A percentile compares a stretch with the other conserved stretches of the same genome.
Evolutionary conservation across 1,284 basidiomycete genomes (phyloP).

Genomic region (Boletus sp.): DNA sequence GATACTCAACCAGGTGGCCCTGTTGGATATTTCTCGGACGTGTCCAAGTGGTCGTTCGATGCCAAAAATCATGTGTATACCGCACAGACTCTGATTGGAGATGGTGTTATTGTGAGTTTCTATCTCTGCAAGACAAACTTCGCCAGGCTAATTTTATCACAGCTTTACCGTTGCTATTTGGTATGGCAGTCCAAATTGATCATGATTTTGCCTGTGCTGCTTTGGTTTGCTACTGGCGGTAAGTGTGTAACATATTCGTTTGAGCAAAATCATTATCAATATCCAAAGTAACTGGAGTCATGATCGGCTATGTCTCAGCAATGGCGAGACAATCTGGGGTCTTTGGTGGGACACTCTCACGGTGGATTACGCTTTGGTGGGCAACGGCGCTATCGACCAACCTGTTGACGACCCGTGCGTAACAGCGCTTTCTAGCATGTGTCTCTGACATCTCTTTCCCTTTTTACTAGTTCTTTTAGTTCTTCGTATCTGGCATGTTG

Average conservation of each 20-base stretch:
- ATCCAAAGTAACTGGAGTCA: constrained; percentile 26
- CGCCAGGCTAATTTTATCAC: neutral
- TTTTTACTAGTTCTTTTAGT: constrained; percentile 20
- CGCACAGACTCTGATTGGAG: constrained; percentile 40
- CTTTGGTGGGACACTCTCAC: constrained; percentile 16
- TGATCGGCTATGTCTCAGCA: neutral
- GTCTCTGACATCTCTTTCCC: neutral
- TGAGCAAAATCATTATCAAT: neutral
- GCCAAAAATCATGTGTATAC: constrained; percentile 2
- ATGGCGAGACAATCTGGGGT: constrained; percentile 1
- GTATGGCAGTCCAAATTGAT: constrained; percentile 27
- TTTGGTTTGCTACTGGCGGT: constrained; percentile 27
- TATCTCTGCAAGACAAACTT: neutral
- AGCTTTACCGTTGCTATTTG: constrained; percentile 33
- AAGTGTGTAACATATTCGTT: neutral
- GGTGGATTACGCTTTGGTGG: constrained; percentile 26
- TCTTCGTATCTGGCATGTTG: constrained; percentile 29
- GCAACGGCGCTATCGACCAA: constrained; percentile 23
- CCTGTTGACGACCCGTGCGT: constrained; percentile 26
- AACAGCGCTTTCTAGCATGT: neutral
- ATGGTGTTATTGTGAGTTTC: constrained; percentile 38
- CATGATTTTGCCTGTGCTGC: constrained; percentile 26
- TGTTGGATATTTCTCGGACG: neutral
- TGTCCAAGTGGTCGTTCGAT: constrained; percentile 8
- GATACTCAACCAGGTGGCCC: constrained; percentile 12